phyloP scores from a whole-genome alignment of 768 basidiomycete species.

The Suillus hirtellus region DNA sequence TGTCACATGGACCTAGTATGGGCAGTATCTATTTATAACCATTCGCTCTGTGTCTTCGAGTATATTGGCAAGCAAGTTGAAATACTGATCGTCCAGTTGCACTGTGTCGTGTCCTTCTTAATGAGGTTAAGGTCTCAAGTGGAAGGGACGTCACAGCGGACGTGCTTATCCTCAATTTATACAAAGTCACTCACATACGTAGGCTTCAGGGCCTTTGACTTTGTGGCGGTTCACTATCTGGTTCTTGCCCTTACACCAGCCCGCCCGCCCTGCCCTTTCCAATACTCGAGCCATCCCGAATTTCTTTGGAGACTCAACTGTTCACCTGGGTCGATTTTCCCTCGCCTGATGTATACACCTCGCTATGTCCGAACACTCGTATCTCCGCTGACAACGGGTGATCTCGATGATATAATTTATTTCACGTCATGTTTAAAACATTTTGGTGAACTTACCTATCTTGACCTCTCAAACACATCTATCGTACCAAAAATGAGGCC shows the following conservation, averaged over 20 bases:
- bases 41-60: neutral
- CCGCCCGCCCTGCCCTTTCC: slow-evolving; percentile 91
- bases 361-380: slow-evolving; percentile 78
- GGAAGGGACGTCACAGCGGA: slow-evolving; percentile 35
- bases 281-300: slow-evolving; percentile 76
- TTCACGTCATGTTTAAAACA: slow-evolving; percentile 74
- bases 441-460: slow-evolving; percentile 72
- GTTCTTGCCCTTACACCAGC: slow-evolving; percentile 64
- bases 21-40: neutral
- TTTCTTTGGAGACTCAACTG: slow-evolving; percentile 75
- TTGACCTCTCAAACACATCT: slow-evolving; percentile 86
- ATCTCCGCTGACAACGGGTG: slow-evolving; percentile 65
- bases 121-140: slow-evolving; percentile 37
- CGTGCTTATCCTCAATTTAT: slow-evolving; percentile 34
- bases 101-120: slow-evolving; percentile 32
- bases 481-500: slow-evolving; percentile 71
- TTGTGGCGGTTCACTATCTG: slow-evolving; percentile 70
- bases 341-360: slow-evolving; percentile 84
- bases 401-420: slow-evolving; percentile 67
- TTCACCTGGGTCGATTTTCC: slow-evolving; percentile 75
- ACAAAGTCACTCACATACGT: slow-evolving; percentile 55
- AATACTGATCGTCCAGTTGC: neutral
- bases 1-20: neutral
- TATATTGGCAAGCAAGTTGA: neutral
- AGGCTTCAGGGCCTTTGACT: slow-evolving; percentile 74